Base-by-base conservation (phyloP, 345 rosid species). In the Passiflora organensis region DNA sequence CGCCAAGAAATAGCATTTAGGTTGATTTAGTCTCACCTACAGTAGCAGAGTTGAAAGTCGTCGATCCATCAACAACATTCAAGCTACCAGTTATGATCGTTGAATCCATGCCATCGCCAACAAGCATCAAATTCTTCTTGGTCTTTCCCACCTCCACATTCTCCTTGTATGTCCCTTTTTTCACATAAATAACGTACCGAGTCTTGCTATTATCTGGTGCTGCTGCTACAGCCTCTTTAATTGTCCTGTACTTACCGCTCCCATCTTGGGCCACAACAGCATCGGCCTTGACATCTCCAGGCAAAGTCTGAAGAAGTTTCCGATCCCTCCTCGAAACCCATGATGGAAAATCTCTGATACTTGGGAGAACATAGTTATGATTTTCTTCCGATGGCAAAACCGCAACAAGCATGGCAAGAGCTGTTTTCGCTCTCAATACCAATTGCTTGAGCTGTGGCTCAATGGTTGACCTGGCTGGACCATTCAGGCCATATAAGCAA, bases 191-290 rank as follows among this genome's bases (percentile, higher is more conserved):
- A 13, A 65, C 69, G 5, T 39, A 58, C 43, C 63, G 43, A 0
- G 21, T 23, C 38, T 65, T 51, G 6, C 63, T 24, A 15, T 65
- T 65, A 15, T 51, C 20, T 0, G 69, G 69, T 1, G 50, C 63
- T 8, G 51, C 20, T 3, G 58, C 63, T 38, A 65, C 51, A 4
- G 69, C 69, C 14, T 51, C 58, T 12, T 34, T 51, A 0, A 65
- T 28, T 5, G 58, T 57, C 46, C 43, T 58, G 52, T 57, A 65
- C 24, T 51, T 58, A 12, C 69, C 63, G 32, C 63, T 56, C 28
- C 63, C 63, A n/a, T 65, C 69, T 48, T 65, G 42, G 10, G 63
- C 69, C 36, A 65, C 69, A 5, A 51, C 37, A 13, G 51, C 53
- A 57, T 57, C 34, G 1, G 58, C 62, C 10, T 64, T 48, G 58